Evolutionary conservation across 768 basidiomycete genomes (phyloP).

Genomic region (Strobilomyces echinocephalus): DNA sequence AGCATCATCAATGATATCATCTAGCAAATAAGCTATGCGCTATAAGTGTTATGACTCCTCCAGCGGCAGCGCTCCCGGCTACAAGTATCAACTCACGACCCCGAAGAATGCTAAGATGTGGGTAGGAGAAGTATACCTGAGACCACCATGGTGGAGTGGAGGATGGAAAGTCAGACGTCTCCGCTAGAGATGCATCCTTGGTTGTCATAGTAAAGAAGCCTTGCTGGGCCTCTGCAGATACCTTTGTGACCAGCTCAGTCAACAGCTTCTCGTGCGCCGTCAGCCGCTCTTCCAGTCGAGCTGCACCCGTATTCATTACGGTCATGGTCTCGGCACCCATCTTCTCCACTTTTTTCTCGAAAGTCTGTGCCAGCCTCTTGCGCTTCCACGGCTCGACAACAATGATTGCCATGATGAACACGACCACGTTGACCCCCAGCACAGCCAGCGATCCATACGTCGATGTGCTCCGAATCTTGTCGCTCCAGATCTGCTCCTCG

Average conservation of each 20-base stretch:
- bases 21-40: slow-evolving; percentile 15
- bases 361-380: slow-evolving; percentile 75
- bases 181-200: slow-evolving; percentile 2
- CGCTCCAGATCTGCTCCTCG: slow-evolving; percentile 98
- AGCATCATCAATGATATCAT: slow-evolving; percentile 11
- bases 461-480: slow-evolving; percentile 93
- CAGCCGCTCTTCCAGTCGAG: slow-evolving; percentile 45
- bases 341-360: slow-evolving; percentile 76
- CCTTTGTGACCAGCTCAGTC: slow-evolving; percentile 23
- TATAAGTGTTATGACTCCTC: slow-evolving; percentile 25
- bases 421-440: slow-evolving; percentile 80
- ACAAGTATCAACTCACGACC: slow-evolving; percentile 26
- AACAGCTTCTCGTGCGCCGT: slow-evolving; percentile 41
- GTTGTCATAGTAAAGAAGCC: background rate
- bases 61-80: slow-evolving; percentile 26
- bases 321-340: slow-evolving; percentile 40
- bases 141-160: slow-evolving; percentile 8
- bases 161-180: background rate
- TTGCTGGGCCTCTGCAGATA: slow-evolving; percentile 14
- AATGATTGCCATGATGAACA: slow-evolving; percentile 86
- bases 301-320: slow-evolving; percentile 45
- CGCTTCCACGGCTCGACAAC: slow-evolving; percentile 98
- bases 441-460: slow-evolving; percentile 90
- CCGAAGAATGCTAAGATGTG: slow-evolving; percentile 6
- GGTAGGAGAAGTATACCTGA: slow-evolving; percentile 7